A percentile compares a stretch with the other conserved stretches of the same genome.
Conservation (phyloP, 441 rosid genomes). For the Pelargonium cotyledonis region DNA sequence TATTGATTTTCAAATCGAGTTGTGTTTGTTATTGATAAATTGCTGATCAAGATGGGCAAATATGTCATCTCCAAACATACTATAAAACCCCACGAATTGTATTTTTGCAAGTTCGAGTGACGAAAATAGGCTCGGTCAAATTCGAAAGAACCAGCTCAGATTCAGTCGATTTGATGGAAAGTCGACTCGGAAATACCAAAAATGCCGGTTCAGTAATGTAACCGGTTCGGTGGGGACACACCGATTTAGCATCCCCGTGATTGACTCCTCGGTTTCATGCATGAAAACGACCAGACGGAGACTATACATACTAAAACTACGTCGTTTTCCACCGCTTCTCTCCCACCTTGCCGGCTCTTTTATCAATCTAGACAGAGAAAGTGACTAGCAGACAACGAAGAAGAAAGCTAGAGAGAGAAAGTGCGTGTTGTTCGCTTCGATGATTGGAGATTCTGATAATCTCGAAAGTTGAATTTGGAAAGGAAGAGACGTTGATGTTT, state of each 20-base stretch:
- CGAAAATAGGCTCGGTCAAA: too few relatives aligned
- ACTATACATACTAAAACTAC: neutral
- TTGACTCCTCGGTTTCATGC: neutral
- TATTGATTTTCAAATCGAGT: too few relatives aligned
- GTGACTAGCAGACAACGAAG: neutral
- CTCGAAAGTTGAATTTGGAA: neutral
- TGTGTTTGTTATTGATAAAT: too few relatives aligned
- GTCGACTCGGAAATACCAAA: neutral
- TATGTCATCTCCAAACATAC: too few relatives aligned
- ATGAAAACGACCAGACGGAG: slow-evolving; percentile 9
- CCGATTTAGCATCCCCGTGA: neutral
- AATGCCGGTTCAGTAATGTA: neutral
- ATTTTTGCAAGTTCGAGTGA: too few relatives aligned
- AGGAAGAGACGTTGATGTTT: slow-evolving; percentile 4
- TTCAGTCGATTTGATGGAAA: neutral
- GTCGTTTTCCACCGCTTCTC: neutral
- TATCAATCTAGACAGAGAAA: neutral
- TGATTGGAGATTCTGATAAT: neutral
- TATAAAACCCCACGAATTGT: too few relatives aligned
- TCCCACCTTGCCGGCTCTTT: neutral
- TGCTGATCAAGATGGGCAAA: too few relatives aligned
- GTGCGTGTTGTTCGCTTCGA: neutral
- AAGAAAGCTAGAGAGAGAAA: neutral
- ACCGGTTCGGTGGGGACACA: slow-evolving; percentile 3
- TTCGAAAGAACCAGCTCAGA: too few relatives aligned